phyloP scores from a whole-genome alignment of 1,284 basidiomycete genomes.

The Fomitopsis schrenkii region DNA sequence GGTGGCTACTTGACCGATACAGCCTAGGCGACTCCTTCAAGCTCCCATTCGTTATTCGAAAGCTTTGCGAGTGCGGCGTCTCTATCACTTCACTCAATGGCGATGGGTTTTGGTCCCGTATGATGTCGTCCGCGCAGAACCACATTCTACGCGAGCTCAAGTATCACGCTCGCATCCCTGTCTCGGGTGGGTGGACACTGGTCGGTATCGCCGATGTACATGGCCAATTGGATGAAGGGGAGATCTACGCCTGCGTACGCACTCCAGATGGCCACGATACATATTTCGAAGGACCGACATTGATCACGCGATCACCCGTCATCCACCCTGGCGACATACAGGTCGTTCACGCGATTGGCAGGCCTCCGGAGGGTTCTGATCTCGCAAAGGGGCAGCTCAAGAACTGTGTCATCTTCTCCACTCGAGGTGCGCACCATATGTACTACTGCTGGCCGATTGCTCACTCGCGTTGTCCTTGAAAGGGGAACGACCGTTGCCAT shows the following conservation, averaged over 20 bases:
- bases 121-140: constrained; percentile 49
- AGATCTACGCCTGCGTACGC: constrained; percentile 58
- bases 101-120: constrained; percentile 47
- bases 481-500: constrained; percentile 59
- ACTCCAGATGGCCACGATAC: constrained; percentile 30
- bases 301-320: constrained; percentile 61
- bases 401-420: constrained; percentile 60
- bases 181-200: constrained; percentile 57
- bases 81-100: constrained; percentile 17
- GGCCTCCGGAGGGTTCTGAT: constrained; percentile 44
- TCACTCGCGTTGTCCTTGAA: too few species aligned
- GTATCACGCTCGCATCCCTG: constrained; percentile 62
- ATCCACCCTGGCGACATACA: constrained; percentile 70
- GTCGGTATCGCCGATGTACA: constrained; percentile 68
- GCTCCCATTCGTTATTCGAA: constrained; percentile 34
- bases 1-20: constrained; percentile 40
- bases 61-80: constrained; percentile 31
- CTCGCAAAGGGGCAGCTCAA: constrained; percentile 45
- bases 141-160: constrained; percentile 65
- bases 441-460: too few species aligned
- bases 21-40: constrained; percentile 40
- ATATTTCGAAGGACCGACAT: constrained; percentile 51
- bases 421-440: constrained; percentile 33
- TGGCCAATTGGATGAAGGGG: constrained; percentile 40
- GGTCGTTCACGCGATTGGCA: constrained; percentile 54